Percentiles rank a stretch among this genome's conserved stretches.
Evolutionary conservation across 768 basidiomycete species (phyloP).

Genomic region (Leccinum pellstonianum): DNA sequence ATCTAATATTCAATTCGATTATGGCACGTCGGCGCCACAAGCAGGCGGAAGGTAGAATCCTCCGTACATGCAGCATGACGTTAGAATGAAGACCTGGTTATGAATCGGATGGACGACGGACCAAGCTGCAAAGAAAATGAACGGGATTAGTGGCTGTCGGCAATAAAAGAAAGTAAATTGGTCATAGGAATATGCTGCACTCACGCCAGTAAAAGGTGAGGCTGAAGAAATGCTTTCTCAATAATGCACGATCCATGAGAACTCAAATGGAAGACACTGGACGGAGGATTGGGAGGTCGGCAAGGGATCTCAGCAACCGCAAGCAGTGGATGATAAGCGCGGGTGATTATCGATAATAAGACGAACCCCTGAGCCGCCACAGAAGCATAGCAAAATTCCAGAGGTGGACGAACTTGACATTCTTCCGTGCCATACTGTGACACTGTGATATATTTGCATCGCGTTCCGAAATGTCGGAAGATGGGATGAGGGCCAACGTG

Average conservation of each 20-base stretch:
- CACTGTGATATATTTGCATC: slow-evolving; percentile 18
- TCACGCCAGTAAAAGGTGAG: neutral
- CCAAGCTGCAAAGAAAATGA: neutral
- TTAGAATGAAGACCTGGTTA: slow-evolving; percentile 3
- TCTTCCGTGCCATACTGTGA: slow-evolving; percentile 21
- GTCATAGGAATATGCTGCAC: slow-evolving; percentile 12
- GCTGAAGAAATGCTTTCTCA: neutral
- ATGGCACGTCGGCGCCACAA: slow-evolving; percentile 4
- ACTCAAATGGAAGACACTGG: neutral
- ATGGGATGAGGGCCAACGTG: slow-evolving; percentile 14
- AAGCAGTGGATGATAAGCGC: slow-evolving; percentile 20
- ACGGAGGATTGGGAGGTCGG: neutral
- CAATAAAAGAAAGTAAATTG: slow-evolving; percentile 3
- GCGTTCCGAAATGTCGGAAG: slow-evolving; percentile 11
- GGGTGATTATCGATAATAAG: slow-evolving; percentile 25
- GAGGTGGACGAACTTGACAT: slow-evolving; percentile 20
- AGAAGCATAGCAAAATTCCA: slow-evolving; percentile 26
- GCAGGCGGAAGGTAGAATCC: slow-evolving; percentile 3
- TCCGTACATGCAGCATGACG: slow-evolving; percentile 10
- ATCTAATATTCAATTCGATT: slow-evolving; percentile 5
- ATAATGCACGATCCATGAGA: neutral
- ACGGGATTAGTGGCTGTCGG: slow-evolving; percentile 2
- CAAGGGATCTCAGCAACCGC: slow-evolving; percentile 4
- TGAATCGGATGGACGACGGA: slow-evolving; percentile 6
- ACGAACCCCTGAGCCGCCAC: slow-evolving; percentile 23